phyloP scores from a whole-genome alignment of 2,329 filamentous ascomycete genomes.

The Blumeriella jaapii region DNA sequence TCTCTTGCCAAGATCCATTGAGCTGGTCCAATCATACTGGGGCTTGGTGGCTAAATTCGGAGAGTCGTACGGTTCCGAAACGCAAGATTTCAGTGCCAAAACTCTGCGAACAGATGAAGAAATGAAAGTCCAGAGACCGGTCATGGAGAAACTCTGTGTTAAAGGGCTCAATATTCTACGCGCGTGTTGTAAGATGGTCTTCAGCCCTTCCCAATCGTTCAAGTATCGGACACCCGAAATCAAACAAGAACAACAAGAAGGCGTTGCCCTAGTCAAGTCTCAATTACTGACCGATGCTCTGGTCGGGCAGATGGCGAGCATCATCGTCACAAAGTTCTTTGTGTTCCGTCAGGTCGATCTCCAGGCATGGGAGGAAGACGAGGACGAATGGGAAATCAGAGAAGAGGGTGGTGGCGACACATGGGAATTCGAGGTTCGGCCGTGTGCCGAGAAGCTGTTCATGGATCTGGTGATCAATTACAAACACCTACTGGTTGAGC shows the following conservation, averaged over 20 bases:
- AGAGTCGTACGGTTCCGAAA: constrained; percentile 47
- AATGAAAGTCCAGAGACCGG: constrained; percentile 42
- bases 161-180: constrained; percentile 75
- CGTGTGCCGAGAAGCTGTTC: constrained; percentile 89
- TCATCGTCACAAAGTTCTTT: constrained; percentile 79
- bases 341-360: constrained; percentile 77
- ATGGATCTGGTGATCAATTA: constrained; percentile 83
- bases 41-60: constrained; percentile 65
- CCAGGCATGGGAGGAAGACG: constrained; percentile 85
- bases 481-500: constrained; percentile 68
- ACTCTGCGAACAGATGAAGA: constrained; percentile 35
- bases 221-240: constrained; percentile 66
- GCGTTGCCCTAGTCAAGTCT: constrained; percentile 56
- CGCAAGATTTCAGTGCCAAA: constrained; percentile 33
- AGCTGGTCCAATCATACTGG: constrained; percentile 78
- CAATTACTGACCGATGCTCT: constrained; percentile 67
- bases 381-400: constrained; percentile 88
- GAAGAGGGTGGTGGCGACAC: constrained; percentile 77
- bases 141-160: constrained; percentile 69
- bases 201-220: constrained; percentile 70
- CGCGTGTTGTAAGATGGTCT: constrained; percentile 75
- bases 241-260: constrained; percentile 63
- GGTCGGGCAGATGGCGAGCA: constrained; percentile 70
- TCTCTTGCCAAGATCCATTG: constrained; percentile 66
- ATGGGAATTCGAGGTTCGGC: constrained; percentile 85